Evolutionary conservation across 2,329 filamentous ascomycete species (phyloP).

Genomic region (Aspergillus fischeri): DNA sequence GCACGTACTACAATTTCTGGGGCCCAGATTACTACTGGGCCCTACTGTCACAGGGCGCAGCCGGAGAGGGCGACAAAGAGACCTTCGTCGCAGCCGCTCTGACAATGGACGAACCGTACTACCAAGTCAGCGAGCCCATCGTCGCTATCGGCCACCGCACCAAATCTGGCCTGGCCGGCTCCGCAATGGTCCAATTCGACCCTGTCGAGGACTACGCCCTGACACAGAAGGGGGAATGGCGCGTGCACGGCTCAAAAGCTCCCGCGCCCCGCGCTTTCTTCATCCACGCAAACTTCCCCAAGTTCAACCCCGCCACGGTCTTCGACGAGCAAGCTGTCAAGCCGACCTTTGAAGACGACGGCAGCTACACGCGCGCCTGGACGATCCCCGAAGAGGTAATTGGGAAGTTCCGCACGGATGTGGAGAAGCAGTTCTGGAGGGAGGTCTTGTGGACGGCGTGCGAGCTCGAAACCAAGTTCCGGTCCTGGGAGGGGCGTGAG

Average conservation of each 20-base stretch:
- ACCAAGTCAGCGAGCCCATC: constrained; percentile 39
- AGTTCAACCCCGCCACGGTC: constrained; percentile 37
- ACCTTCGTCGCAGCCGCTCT: constrained; percentile 46
- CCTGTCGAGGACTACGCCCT: constrained; percentile 31
- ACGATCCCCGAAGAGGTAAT: constrained; percentile 27
- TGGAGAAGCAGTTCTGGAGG: constrained; percentile 37
- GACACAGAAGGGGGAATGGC: constrained; percentile 20
- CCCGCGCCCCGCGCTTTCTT: constrained; percentile 33
- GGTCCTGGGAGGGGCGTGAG: constrained; percentile 28
- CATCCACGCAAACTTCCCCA: constrained; percentile 39
- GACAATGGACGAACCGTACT: constrained; percentile 37
- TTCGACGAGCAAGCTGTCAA: constrained; percentile 29
- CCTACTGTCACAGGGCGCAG: constrained; percentile 44
- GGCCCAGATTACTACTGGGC: constrained; percentile 45
- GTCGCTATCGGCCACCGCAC: constrained; percentile 29
- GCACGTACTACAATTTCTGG: constrained; percentile 49
- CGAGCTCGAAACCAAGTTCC: constrained; percentile 31
- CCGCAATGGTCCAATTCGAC: constrained; percentile 38
- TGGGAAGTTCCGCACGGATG: constrained; percentile 29
- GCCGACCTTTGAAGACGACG: constrained; percentile 27
- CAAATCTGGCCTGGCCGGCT: constrained; percentile 29
- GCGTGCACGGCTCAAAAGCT: constrained; percentile 25
- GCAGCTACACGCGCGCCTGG: constrained; percentile 31
- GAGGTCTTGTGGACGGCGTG: constrained; percentile 39
- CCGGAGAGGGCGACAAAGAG: constrained; percentile 50